Conservation (phyloP, 139 green algal species). For the Pycnococcus provasolii region DNA sequence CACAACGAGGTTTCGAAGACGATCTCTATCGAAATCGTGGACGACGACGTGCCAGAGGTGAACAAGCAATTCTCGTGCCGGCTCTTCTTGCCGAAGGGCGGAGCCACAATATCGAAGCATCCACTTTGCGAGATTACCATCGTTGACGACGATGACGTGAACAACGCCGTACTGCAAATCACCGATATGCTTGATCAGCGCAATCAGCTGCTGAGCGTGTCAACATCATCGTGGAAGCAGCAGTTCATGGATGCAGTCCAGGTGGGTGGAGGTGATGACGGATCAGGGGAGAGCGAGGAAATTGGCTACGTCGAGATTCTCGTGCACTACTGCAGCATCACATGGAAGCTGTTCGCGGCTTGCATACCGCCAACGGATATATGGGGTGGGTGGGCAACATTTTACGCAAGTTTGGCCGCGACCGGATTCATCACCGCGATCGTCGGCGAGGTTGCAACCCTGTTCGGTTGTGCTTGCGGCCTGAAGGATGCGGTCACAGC, state of each 20-base stretch:
- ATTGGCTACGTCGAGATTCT: slow-evolving; percentile 3
- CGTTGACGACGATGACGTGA: no score
- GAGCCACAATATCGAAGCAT: no score
- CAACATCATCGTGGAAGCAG: not conserved
- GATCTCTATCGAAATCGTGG: no score
- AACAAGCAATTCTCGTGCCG: no score
- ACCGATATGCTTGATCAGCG: no score
- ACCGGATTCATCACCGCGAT: slow-evolving; percentile 19
- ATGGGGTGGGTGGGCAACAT: slow-evolving; percentile 16
- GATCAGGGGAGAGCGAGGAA: not conserved
- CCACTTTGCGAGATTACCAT: no score
- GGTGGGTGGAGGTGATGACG: not conserved
- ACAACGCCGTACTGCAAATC: no score
- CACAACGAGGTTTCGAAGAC: not conserved
- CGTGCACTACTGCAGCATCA: slow-evolving; percentile 25
- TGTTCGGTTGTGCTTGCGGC: slow-evolving; percentile 18
- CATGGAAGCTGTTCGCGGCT: slow-evolving; percentile 25
- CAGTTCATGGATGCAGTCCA: slow-evolving; percentile 9
- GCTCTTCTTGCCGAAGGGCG: no score
- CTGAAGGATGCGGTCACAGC: slow-evolving; percentile 23
- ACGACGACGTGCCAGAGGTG: no score
- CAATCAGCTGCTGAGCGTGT: not conserved
- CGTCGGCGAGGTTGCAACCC: slow-evolving; percentile 14
- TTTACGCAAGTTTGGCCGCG: slow-evolving; percentile 8
- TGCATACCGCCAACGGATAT: slow-evolving; percentile 16